These are phyloP conservation scores for Tephrocybe sp. DNA, from an alignment of 768 basidiomycete species.

Conservation along the genomic window DNA sequence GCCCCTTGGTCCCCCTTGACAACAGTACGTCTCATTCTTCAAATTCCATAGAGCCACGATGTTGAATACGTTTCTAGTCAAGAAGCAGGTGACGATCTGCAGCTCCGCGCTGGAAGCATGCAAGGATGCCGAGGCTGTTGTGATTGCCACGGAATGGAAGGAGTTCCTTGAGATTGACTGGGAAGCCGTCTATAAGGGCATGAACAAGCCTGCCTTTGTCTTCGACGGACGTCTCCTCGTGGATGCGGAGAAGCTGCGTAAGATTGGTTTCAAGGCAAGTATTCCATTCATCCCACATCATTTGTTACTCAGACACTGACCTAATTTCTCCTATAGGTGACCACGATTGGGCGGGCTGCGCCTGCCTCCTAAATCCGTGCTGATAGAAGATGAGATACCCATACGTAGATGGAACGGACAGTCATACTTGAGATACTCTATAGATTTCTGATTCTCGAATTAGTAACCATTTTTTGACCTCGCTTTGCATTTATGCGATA, in stretches of 20 bases:
- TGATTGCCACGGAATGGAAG: constrained; percentile 97
- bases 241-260: constrained; percentile 71
- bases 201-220: constrained; percentile 98
- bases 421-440: constrained; percentile 7
- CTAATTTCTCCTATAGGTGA: constrained; percentile 38
- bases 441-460: constrained; percentile 1
- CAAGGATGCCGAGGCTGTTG: constrained; percentile 85
- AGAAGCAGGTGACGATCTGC: constrained; percentile 83
- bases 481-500: too few species aligned
- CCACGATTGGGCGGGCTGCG: constrained; percentile 50
- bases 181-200: constrained; percentile 76
- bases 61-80: constrained; percentile 46
- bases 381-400: constrained; percentile 12
- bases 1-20: constrained; percentile 60
- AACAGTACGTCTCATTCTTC: constrained; percentile 49
- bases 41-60: not conserved
- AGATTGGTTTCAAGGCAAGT: constrained; percentile 85
- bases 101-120: constrained; percentile 83
- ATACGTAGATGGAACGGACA: constrained; percentile 10
- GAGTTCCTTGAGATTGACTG: constrained; percentile 95
- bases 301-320: not conserved
- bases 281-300: not conserved
- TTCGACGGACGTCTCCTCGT: constrained; percentile 92
- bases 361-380: not conserved
- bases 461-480: not conserved